These are phyloP conservation scores for Lolium perenne DNA, from an alignment of 176 grass and related monocot species.

Conservation along the genomic window DNA sequence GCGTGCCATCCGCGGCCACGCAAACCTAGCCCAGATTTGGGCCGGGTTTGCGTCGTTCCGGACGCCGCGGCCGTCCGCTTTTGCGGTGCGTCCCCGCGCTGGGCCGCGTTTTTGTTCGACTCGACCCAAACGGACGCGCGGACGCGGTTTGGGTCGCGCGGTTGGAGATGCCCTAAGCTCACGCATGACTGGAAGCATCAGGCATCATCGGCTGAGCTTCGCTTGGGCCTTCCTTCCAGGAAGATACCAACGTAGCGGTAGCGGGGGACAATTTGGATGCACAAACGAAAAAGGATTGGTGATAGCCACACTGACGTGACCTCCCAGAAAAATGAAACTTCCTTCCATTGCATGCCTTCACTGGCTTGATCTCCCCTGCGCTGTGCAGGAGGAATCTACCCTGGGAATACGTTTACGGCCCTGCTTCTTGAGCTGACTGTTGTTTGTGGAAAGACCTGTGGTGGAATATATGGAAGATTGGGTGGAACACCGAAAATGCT, in stretches of 20 bases:
- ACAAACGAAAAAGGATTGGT: background rate
- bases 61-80: too few species aligned
- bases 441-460: background rate
- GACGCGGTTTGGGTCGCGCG: too few species aligned
- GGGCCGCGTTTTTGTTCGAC: too few species aligned
- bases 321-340: background rate
- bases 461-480: background rate
- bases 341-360: background rate
- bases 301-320: background rate
- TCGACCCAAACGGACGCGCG: too few species aligned
- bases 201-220: background rate
- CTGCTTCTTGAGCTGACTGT: background rate
- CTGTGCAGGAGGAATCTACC: background rate
- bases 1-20: too few species aligned
- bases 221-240: background rate
- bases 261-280: background rate
- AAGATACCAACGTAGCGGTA: background rate
- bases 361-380: background rate
- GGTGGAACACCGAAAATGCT: too few species aligned
- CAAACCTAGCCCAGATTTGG: too few species aligned
- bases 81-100: too few species aligned
- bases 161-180: too few species aligned
- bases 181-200: background rate
- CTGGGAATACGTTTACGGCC: background rate
- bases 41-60: too few species aligned